A percentile compares a stretch with the other conserved stretches of the same genome.
These are phyloP conservation scores for Tylopilus felleus DNA, from an alignment of 768 basidiomycete genomes.

Conservation along the genomic window DNA sequence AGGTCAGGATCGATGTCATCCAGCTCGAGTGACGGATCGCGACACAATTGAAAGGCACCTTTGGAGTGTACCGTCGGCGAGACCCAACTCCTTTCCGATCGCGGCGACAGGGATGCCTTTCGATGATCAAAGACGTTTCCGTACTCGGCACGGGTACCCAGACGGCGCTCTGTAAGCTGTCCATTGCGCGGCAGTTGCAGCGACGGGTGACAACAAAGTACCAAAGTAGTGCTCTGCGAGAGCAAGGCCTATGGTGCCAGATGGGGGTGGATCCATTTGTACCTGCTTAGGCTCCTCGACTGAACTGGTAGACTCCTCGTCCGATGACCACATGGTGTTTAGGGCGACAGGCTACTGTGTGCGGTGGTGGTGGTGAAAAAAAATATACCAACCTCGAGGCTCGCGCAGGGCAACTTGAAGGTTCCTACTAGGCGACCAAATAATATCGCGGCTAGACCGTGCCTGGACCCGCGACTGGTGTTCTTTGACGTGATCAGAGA, in stretches of 20 bases:
- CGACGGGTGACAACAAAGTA: too few relatives aligned
- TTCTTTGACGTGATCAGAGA: too few relatives aligned
- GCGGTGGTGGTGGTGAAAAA: neutral
- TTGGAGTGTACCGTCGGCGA: neutral
- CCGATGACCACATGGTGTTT: neutral
- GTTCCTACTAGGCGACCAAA: too few relatives aligned
- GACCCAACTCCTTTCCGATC: slow-evolving; percentile 4
- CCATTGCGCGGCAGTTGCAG: neutral
- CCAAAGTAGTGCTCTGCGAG: too few relatives aligned
- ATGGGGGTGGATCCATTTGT: neutral
- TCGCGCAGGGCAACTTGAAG: too few relatives aligned
- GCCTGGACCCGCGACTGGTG: too few relatives aligned
- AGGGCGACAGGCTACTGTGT: too few relatives aligned
- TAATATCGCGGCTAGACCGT: too few relatives aligned
- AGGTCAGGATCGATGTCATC: neutral
- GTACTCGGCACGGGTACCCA: neutral
- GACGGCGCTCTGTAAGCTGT: slow-evolving; percentile 6
- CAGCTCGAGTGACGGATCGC: neutral
- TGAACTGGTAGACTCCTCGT: neutral
- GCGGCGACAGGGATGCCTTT: neutral
- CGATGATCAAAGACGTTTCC: neutral
- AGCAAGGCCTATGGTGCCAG: neutral
- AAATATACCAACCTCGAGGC: neutral
- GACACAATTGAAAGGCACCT: slow-evolving; percentile 3
- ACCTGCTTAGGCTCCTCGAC: neutral